A percentile compares a stretch with the other conserved stretches of the same genome.
Evolutionary conservation across 2,329 filamentous ascomycete genomes (phyloP).

Genomic region (Diaporthe amygdali): DNA sequence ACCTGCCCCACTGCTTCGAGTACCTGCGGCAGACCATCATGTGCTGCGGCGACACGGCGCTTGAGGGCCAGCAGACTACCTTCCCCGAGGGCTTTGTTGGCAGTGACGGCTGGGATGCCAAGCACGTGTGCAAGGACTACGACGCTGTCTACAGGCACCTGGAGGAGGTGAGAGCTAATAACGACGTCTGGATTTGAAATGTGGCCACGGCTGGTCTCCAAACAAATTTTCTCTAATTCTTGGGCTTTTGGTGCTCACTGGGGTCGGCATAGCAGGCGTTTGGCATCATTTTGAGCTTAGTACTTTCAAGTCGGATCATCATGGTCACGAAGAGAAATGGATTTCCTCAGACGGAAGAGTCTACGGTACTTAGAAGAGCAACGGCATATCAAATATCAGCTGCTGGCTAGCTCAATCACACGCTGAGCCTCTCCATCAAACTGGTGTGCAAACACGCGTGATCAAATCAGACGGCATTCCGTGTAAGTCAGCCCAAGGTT

Average conservation of each 20-base stretch:
- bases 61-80: constrained; percentile 45
- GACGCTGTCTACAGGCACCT: constrained; percentile 40
- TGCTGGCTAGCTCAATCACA: background rate
- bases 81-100: constrained; percentile 43
- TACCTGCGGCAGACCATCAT: constrained; percentile 41
- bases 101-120: constrained; percentile 49
- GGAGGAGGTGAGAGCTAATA: constrained; percentile 38
- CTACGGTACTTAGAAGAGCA: background rate
- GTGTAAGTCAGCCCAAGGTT: too few relatives aligned
- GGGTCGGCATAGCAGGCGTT: constrained; percentile 2
- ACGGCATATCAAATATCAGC: background rate
- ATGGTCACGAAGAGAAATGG: background rate
- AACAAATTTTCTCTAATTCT: background rate
- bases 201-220: background rate
- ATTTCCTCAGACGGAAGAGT: background rate
- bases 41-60: constrained; percentile 37
- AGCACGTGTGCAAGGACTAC: constrained; percentile 48
- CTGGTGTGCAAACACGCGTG: background rate
- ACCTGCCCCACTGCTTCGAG: constrained; percentile 46
- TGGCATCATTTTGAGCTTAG: background rate
- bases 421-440: background rate
- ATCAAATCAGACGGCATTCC: background rate
- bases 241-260: background rate
- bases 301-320: background rate
- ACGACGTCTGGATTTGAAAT: constrained; percentile 44